phyloP scores from a whole-genome alignment of 2,329 filamentous ascomycete species.

The Hymenoscyphus linearis region DNA sequence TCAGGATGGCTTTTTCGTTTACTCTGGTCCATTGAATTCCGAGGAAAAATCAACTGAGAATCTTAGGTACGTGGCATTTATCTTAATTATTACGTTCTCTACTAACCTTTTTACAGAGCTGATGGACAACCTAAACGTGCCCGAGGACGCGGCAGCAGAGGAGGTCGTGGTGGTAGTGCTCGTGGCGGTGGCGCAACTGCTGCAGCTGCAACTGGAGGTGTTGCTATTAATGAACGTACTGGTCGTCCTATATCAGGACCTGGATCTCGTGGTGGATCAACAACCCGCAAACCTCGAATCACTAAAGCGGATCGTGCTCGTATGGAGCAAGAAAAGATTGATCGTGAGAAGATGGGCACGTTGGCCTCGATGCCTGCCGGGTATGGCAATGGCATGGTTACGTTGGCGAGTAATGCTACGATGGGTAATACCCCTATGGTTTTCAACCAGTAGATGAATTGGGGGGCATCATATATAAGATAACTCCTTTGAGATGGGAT shows the following conservation, averaged over 20 bases:
- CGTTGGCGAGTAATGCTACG: slow-evolving; percentile 24
- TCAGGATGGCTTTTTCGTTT: slow-evolving; percentile 96
- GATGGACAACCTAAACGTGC: slow-evolving; percentile 70
- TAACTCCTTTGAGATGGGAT: too few relatives aligned
- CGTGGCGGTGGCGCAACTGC: slow-evolving; percentile 49
- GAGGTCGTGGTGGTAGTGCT: slow-evolving; percentile 64
- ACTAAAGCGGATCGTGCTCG: slow-evolving; percentile 81
- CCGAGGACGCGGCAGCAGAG: slow-evolving; percentile 36
- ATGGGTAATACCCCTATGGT: slow-evolving; percentile 32
- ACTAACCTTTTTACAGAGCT: slow-evolving; percentile 47
- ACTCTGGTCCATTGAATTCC: slow-evolving; percentile 83
- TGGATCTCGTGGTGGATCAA: slow-evolving; percentile 69
- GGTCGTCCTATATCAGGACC: slow-evolving; percentile 44
- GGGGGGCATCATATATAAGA: neutral
- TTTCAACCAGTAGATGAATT: slow-evolving; percentile 29
- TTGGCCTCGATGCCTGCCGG: slow-evolving; percentile 26
- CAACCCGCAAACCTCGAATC: slow-evolving; percentile 74
- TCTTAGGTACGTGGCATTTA: slow-evolving; percentile 26
- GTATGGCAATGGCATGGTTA: slow-evolving; percentile 23
- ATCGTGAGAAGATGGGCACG: slow-evolving; percentile 50
- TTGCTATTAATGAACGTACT: slow-evolving; percentile 40
- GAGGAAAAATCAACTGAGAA: slow-evolving; percentile 72
- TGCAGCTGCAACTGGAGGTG: slow-evolving; percentile 35
- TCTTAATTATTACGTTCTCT: neutral
- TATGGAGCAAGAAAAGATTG: slow-evolving; percentile 75